phyloP scores from a whole-genome alignment of 805 yeast species.

The Starmerella scarabaei region DNA sequence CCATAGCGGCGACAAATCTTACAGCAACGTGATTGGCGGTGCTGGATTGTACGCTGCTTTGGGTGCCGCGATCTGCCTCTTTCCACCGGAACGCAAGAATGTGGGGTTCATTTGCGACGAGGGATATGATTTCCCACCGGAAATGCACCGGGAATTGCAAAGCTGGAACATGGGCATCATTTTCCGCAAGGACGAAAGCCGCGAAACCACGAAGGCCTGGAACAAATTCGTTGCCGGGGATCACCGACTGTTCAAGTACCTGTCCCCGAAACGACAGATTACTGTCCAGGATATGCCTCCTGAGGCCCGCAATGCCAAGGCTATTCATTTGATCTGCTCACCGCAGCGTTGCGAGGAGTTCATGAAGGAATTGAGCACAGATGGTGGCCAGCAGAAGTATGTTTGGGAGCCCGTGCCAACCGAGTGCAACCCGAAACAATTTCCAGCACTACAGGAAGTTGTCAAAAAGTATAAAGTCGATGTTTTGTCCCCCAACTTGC shows the following conservation, averaged over 20 bases:
- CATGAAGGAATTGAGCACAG: constrained; percentile 26
- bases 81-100: constrained; percentile 26
- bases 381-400: constrained; percentile 29
- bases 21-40: constrained; percentile 60
- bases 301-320: constrained; percentile 29
- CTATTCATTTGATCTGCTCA: constrained; percentile 65
- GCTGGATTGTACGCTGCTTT: constrained; percentile 74
- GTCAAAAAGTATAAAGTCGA: constrained; percentile 30
- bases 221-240: constrained; percentile 58
- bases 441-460: constrained; percentile 26
- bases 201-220: constrained; percentile 72
- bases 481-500: constrained; percentile 70
- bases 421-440: constrained; percentile 41
- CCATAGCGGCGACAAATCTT: constrained; percentile 36
- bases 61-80: constrained; percentile 51
- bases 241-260: constrained; percentile 45
- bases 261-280: constrained; percentile 49
- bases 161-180: constrained; percentile 52
- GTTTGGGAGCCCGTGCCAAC: constrained; percentile 87
- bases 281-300: constrained; percentile 41
- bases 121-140: constrained; percentile 62
- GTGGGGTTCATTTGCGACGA: constrained; percentile 66
- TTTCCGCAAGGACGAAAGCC: constrained; percentile 36
- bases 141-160: constrained; percentile 34
- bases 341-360: constrained; percentile 46